phyloP scores from a whole-genome alignment of 129 eudicot genomes.

The Flaveria brownii region DNA sequence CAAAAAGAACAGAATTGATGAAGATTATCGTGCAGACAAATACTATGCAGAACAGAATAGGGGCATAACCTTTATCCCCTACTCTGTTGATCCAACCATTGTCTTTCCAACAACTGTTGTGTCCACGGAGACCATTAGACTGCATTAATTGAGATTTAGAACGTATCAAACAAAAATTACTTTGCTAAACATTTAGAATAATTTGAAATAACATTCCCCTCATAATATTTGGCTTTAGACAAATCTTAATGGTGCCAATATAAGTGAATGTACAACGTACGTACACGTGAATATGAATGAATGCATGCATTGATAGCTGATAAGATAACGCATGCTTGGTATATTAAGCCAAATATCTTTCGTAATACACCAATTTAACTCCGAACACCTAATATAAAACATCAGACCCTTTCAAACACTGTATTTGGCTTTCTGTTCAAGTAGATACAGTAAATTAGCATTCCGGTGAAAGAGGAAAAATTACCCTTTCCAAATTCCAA shows the following conservation, averaged over 20 bases:
- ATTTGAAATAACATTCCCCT: background rate
- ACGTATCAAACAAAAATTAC: slow-evolving; percentile 8
- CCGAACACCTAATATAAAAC: background rate
- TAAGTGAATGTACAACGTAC: background rate
- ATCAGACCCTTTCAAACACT: background rate
- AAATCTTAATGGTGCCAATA: no score
- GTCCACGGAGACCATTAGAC: slow-evolving; percentile 65
- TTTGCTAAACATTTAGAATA: background rate
- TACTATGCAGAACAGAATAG: slow-evolving; percentile 59
- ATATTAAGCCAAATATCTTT: no score
- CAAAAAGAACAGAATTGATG: slow-evolving; percentile 73
- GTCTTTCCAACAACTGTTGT: slow-evolving; percentile 53
- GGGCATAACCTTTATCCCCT: slow-evolving; percentile 69
- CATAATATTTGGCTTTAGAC: background rate
- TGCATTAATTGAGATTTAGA: slow-evolving; percentile 38
- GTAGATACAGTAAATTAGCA: background rate
- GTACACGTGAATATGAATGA: background rate
- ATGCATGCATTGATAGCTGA: no score
- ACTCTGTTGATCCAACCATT: slow-evolving; percentile 41
- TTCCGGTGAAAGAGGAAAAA: background rate
- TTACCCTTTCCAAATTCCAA: background rate
- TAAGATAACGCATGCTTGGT: no score
- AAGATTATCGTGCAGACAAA: slow-evolving; percentile 61
- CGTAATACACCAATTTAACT: background rate
- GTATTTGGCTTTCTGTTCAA: background rate